These are phyloP conservation scores for Pseudoscleropodium purum DNA, from an alignment of 225 moss, liverwort and hornwort genomes.

Conservation along the genomic window DNA sequence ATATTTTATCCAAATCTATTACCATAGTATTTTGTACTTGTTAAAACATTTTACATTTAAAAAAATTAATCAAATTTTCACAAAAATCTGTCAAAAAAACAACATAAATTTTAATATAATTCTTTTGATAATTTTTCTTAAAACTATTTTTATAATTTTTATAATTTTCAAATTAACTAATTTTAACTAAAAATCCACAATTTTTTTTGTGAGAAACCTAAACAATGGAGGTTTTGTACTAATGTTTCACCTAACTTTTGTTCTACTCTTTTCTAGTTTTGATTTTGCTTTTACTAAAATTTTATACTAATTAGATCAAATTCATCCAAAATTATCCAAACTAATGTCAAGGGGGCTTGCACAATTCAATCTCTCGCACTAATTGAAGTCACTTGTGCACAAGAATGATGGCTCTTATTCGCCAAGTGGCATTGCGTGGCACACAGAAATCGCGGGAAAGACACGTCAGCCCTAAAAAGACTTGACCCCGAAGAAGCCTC, in stretches of 20 bases:
- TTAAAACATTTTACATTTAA: neutral
- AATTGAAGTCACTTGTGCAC: neutral
- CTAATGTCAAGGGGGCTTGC: neutral
- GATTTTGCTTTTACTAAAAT: neutral
- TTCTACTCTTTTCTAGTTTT: neutral
- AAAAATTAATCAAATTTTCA: neutral
- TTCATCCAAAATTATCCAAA: neutral
- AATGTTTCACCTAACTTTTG: neutral
- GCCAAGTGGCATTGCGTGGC: neutral
- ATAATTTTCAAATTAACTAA: neutral
- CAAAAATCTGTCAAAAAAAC: fast-evolving
- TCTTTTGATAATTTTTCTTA: neutral
- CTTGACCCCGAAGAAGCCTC: too few species aligned
- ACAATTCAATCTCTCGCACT: neutral
- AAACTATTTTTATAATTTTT: neutral
- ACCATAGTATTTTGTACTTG: neutral
- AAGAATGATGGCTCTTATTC: neutral
- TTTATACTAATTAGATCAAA: neutral
- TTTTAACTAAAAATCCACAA: neutral
- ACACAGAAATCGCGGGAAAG: too few species aligned
- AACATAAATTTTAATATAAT: neutral
- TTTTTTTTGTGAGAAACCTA: fast-evolving
- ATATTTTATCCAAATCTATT: neutral
- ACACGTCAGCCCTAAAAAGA: neutral
- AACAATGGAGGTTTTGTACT: neutral